A percentile compares a stretch with the other conserved stretches of the same genome.
Conservation (phyloP, 139 green algal genomes). For the Tetraselmis chui region DNA sequence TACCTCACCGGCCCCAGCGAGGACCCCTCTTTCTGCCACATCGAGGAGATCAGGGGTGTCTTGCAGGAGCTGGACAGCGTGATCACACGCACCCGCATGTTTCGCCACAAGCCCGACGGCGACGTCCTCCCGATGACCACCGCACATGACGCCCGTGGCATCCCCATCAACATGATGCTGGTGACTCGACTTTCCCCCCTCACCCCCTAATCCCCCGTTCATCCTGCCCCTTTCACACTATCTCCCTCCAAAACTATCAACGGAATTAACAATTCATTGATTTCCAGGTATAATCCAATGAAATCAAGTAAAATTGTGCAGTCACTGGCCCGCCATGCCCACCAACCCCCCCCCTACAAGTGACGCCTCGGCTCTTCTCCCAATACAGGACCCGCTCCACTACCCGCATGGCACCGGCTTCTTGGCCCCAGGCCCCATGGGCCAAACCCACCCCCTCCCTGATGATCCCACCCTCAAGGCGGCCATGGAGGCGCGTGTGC, state of each 20-base stretch:
- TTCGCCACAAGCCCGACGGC: slow-evolving; percentile 83
- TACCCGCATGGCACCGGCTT: slow-evolving; percentile 85
- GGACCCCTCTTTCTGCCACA: slow-evolving; percentile 33
- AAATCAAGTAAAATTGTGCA: too few species aligned
- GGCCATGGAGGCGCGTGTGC: slow-evolving; percentile 45
- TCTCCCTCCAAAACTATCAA: too few species aligned
- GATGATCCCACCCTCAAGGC: slow-evolving; percentile 52
- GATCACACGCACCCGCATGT: slow-evolving; percentile 73
- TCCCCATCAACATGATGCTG: slow-evolving; percentile 33
- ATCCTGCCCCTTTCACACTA: not conserved
- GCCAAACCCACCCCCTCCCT: slow-evolving; percentile 63
- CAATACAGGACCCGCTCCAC: slow-evolving; percentile 77
- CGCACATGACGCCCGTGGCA: slow-evolving; percentile 18
- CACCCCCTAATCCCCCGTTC: too few species aligned
- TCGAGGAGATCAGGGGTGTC: slow-evolving; percentile 59
- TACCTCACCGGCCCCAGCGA: slow-evolving; percentile 39
- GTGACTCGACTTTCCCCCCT: slow-evolving; percentile 9
- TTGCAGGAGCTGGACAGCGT: slow-evolving; percentile 68
- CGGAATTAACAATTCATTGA: too few species aligned
- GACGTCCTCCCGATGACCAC: slow-evolving; percentile 64
- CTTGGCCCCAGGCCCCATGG: slow-evolving; percentile 70
- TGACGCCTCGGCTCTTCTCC: not conserved
- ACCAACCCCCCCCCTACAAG: too few species aligned
- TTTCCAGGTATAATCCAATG: too few species aligned
- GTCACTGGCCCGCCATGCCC: too few species aligned